phyloP scores from a whole-genome alignment of 495 filamentous ascomycete species.

The Umbilicaria muhlenbergii region DNA sequence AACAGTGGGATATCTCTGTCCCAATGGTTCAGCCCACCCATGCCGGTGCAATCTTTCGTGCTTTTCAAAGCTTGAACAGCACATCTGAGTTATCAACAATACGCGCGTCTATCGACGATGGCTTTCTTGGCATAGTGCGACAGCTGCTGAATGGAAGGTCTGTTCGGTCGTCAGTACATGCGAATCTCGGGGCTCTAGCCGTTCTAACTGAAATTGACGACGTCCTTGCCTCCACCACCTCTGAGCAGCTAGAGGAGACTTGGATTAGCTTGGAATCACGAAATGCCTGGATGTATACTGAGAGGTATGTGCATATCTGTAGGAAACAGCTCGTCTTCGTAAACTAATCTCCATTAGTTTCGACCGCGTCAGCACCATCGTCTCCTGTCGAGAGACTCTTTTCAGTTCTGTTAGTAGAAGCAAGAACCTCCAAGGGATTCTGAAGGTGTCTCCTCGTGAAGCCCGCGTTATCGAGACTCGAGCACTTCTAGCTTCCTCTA shows the following conservation, averaged over 20 bases:
- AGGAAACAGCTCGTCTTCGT: neutral
- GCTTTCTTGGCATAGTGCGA: slow-evolving; percentile 47
- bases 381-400: slow-evolving; percentile 67
- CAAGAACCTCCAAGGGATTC: slow-evolving; percentile 38
- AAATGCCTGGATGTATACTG: slow-evolving; percentile 62
- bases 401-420: slow-evolving; percentile 66
- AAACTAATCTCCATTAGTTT: slow-evolving; percentile 36
- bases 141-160: slow-evolving; percentile 37
- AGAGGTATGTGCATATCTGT: slow-evolving; percentile 36
- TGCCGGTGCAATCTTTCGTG: slow-evolving; percentile 56
- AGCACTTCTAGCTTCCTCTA: slow-evolving; percentile 54
- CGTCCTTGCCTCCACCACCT: slow-evolving; percentile 40
- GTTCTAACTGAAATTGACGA: slow-evolving; percentile 72
- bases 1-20: slow-evolving; percentile 82
- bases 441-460: slow-evolving; percentile 40
- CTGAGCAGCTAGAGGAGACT: slow-evolving; percentile 42
- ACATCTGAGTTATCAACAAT: slow-evolving; percentile 37
- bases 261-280: slow-evolving; percentile 48
- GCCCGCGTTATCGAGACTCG: slow-evolving; percentile 59
- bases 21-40: slow-evolving; percentile 43
- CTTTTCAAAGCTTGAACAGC: slow-evolving; percentile 65
- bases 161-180: slow-evolving; percentile 43
- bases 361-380: slow-evolving; percentile 62
- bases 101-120: slow-evolving; percentile 37
- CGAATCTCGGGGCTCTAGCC: slow-evolving; percentile 54